A percentile compares a stretch with the other conserved stretches of the same genome.
Conservation (phyloP, 805 yeast genomes). For the Kodamaea hsintzibuensis region DNA sequence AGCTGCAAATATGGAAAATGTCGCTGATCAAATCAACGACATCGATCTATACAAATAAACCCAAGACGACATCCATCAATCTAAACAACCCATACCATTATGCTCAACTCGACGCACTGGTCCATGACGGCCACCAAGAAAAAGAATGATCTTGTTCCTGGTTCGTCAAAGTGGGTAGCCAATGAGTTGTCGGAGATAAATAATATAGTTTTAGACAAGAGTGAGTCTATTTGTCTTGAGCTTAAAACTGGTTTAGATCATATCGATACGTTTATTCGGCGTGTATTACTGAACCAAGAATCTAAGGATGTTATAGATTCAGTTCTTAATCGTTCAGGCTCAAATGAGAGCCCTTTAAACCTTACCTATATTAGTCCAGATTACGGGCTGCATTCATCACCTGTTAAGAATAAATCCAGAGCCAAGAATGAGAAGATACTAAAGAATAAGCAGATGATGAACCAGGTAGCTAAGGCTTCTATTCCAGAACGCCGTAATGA, state of each 20-base stretch:
- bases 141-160: conserved; percentile 41
- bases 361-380: not conserved
- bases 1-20: not conserved
- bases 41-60: not conserved
- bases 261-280: conserved; percentile 44
- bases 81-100: not conserved
- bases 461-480: not conserved
- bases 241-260: conserved; percentile 41
- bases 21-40: not conserved
- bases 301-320: not conserved
- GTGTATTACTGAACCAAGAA: conserved; percentile 22
- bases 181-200: conserved; percentile 42
- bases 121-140: conserved; percentile 10
- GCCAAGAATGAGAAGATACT: not conserved
- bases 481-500: not conserved
- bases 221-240: conserved; percentile 41
- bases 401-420: conserved; percentile 3
- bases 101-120: conserved; percentile 10
- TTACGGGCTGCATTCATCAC: conserved; percentile 5
- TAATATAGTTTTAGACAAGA: conserved; percentile 35
- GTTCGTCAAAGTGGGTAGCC: conserved; percentile 53
- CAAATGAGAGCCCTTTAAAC: not conserved
- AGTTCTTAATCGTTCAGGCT: not conserved
- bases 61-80: not conserved
- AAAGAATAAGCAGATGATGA: not conserved